Percentiles rank a stretch among this genome's conserved stretches.
These are phyloP conservation scores for Aschersonia sp. DNA, from an alignment of 2,329 filamentous ascomycete genomes.

Conservation along the genomic window DNA sequence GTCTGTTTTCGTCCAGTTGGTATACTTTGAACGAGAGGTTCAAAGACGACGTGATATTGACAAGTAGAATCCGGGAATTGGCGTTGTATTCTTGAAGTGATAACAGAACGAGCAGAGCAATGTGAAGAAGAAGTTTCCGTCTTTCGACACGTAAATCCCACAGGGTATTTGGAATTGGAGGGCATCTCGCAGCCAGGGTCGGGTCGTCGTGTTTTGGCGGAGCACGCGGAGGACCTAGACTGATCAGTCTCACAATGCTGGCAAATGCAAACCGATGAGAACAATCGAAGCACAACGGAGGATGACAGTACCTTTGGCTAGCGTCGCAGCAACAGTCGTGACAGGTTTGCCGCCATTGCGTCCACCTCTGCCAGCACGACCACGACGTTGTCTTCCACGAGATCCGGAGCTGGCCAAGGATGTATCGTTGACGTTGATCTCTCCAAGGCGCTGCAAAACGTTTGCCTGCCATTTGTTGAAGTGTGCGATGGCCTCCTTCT, in stretches of 20 bases:
- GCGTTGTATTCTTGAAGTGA: slow-evolving; percentile 66
- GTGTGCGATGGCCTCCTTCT: slow-evolving; percentile 50
- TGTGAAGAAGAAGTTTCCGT: slow-evolving; percentile 54
- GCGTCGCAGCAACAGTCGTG: slow-evolving; percentile 12
- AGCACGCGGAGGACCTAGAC: slow-evolving; percentile 22
- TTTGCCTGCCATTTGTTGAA: slow-evolving; percentile 70
- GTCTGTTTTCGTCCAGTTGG: slow-evolving; percentile 56
- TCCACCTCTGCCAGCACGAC: slow-evolving; percentile 12
- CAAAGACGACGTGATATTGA: slow-evolving; percentile 56
- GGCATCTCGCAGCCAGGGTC: slow-evolving; percentile 34
- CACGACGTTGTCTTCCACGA: slow-evolving; percentile 18
- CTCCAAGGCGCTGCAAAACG: slow-evolving; percentile 55
- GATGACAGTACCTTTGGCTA: slow-evolving; percentile 18
- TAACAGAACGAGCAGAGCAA: slow-evolving; percentile 55
- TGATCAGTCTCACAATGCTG: neutral
- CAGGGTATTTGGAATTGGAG: slow-evolving; percentile 45
- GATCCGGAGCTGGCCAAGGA: slow-evolving; percentile 8
- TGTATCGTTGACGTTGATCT: slow-evolving; percentile 41
- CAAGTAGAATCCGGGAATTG: slow-evolving; percentile 56
- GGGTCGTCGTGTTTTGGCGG: slow-evolving; percentile 29
- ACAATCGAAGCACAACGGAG: neutral
- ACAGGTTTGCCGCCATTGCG: slow-evolving; percentile 16
- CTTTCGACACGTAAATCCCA: slow-evolving; percentile 44
- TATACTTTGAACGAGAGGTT: slow-evolving; percentile 50
- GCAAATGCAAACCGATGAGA: neutral